Conservation (phyloP, 192 early-diverging fungal genomes). For the Chytriomyces confervae region DNA sequence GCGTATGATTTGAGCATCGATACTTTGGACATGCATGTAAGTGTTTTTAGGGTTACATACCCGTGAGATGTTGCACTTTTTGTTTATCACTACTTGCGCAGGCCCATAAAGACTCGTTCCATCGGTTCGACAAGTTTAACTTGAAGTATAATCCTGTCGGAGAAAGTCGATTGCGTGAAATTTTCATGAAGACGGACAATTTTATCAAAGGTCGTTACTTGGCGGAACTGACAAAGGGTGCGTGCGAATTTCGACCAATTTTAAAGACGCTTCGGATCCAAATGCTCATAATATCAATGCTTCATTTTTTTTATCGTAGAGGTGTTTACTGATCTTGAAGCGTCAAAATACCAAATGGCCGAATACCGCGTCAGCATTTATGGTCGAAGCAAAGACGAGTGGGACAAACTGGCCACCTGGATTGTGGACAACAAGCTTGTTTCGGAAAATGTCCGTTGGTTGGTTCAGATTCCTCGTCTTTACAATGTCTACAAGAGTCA, state of each 20-base stretch:
- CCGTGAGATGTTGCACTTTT: background rate
- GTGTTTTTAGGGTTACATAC: conserved; percentile 1
- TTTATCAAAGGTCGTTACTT: conserved; percentile 83
- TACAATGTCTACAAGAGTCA: conserved; percentile 84
- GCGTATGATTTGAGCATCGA: conserved; percentile 95
- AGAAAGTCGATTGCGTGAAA: conserved; percentile 90
- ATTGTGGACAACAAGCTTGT: conserved; percentile 89
- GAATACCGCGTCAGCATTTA: conserved; percentile 96
- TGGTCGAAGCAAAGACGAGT: conserved; percentile 78
- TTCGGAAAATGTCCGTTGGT: conserved; percentile 92
- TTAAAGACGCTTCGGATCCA: conserved; percentile 9
- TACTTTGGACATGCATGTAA: conserved; percentile 93
- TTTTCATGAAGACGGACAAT: conserved; percentile 97
- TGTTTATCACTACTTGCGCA: conserved; percentile 25
- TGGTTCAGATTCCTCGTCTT: conserved; percentile 90
- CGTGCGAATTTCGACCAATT: background rate
- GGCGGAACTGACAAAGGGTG: conserved; percentile 89
- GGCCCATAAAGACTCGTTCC: conserved; percentile 95
- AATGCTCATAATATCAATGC: background rate
- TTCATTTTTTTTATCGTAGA: conserved; percentile 53
- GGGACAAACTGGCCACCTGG: conserved; percentile 95
- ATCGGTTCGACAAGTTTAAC: conserved; percentile 97
- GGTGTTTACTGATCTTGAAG: conserved; percentile 86
- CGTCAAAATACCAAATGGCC: conserved; percentile 92
- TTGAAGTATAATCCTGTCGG: conserved; percentile 96